phyloP scores from a whole-genome alignment of 139 green algal genomes.

The Auxenochlorella pyrenoidosa region DNA sequence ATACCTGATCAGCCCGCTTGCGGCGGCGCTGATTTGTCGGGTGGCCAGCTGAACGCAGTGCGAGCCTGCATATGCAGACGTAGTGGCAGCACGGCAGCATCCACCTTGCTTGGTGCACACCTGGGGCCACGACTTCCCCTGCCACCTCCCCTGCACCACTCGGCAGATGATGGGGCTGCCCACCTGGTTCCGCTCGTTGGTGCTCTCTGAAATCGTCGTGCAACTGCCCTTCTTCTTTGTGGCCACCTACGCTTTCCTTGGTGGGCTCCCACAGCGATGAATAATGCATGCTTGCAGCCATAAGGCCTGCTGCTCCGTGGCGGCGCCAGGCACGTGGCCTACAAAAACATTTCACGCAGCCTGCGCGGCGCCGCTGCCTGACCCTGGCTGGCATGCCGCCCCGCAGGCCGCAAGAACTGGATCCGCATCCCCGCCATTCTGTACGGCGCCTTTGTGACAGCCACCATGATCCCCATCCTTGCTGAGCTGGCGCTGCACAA shows the following conservation, averaged over 20 bases:
- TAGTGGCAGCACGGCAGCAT: too few relatives aligned
- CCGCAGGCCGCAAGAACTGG: slow-evolving; percentile 59
- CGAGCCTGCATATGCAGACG: neutral
- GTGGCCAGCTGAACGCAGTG: neutral
- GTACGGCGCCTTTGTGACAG: slow-evolving; percentile 69
- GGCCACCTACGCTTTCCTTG: slow-evolving; percentile 62
- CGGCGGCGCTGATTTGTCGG: too few relatives aligned
- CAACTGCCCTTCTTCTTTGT: slow-evolving; percentile 88
- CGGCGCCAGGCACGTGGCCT: too few relatives aligned
- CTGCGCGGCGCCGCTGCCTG: neutral
- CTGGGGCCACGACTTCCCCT: neutral
- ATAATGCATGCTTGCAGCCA: neutral
- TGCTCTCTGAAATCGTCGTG: slow-evolving; percentile 68
- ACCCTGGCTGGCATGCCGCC: neutral
- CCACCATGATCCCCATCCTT: slow-evolving; percentile 81
- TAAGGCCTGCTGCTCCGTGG: too few relatives aligned
- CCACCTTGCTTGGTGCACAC: neutral
- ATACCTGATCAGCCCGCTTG: too few relatives aligned
- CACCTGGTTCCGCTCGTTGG: slow-evolving; percentile 72
- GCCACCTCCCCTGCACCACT: neutral
- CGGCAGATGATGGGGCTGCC: slow-evolving; percentile 60
- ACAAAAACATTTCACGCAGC: too few relatives aligned
- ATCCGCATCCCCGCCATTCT: slow-evolving; percentile 78
- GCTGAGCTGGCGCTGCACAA: slow-evolving; percentile 49
- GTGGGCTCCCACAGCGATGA: neutral